These are phyloP conservation scores for Picea sitchensis DNA, from an alignment of 75 land plant genomes.

Conservation along the genomic window DNA sequence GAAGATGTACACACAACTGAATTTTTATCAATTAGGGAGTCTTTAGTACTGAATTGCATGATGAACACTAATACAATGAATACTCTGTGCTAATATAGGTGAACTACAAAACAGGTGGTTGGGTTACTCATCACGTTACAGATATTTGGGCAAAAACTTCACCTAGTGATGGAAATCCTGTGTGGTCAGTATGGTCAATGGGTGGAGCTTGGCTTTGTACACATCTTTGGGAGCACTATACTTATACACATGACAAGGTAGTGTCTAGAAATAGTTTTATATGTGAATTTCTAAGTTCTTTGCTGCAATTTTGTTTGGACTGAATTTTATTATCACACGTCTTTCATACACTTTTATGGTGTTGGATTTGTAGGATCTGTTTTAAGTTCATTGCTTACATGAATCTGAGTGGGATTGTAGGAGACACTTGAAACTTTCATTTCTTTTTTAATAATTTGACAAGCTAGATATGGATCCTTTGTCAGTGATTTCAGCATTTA, in stretches of 20 bases:
- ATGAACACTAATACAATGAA: not conserved
- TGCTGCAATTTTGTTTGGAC: not conserved
- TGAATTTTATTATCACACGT: not conserved
- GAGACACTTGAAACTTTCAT: not conserved
- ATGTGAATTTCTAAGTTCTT: too few species aligned
- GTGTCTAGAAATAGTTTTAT: not conserved
- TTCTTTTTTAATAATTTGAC: not conserved
- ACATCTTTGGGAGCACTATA: constrained; percentile 93
- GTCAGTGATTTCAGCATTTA: not conserved
- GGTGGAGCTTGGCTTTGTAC: constrained; percentile 96
- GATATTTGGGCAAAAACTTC: constrained; percentile 97
- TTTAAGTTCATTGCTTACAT: not conserved
- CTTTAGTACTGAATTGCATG: not conserved
- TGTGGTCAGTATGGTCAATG: constrained; percentile 94
- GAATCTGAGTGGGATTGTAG: not conserved
- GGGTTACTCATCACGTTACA: constrained; percentile 93
- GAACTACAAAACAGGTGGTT: constrained; percentile 77
- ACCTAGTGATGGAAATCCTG: constrained; percentile 73
- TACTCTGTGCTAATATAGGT: constrained; percentile 42
- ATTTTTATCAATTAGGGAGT: not conserved
- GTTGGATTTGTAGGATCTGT: not conserved
- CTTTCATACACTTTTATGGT: not conserved
- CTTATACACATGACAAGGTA: constrained; percentile 82
- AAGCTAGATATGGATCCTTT: not conserved
- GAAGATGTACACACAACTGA: not conserved